Conservation (phyloP, 129 eudicot species). For the Saposhnikovia divaricata region DNA sequence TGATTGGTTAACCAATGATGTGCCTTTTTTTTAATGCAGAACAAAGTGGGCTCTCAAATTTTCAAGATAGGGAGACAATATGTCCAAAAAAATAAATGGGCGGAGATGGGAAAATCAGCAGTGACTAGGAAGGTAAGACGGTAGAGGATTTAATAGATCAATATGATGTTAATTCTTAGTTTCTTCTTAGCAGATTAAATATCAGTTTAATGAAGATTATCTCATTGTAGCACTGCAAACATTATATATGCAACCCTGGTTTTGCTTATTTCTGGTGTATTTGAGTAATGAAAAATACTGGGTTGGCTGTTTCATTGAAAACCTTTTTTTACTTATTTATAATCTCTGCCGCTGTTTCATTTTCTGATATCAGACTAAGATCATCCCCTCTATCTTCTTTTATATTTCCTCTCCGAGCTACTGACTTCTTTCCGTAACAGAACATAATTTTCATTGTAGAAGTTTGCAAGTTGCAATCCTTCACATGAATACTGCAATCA, state of each 20-base stretch:
- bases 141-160: background rate
- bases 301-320: background rate
- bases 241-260: background rate
- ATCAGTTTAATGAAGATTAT: background rate
- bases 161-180: slow-evolving; percentile 7
- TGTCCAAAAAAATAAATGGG: slow-evolving; percentile 81
- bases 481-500: background rate
- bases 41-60: slow-evolving; percentile 45
- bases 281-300: background rate
- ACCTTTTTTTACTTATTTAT: background rate
- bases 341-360: background rate
- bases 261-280: background rate
- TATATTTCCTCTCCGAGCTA: background rate
- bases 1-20: background rate
- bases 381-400: background rate
- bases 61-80: slow-evolving; percentile 58
- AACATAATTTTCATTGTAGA: background rate
- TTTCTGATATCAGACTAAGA: background rate
- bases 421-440: background rate
- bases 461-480: background rate
- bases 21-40: slow-evolving; percentile 43
- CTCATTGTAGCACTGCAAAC: background rate
- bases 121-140: slow-evolving; percentile 58
- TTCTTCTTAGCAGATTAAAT: background rate
- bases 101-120: slow-evolving; percentile 56